Evolutionary conservation across 352 stramenopile genomes (phyloP).

Genomic region (Phytophthora cryptogea): DNA sequence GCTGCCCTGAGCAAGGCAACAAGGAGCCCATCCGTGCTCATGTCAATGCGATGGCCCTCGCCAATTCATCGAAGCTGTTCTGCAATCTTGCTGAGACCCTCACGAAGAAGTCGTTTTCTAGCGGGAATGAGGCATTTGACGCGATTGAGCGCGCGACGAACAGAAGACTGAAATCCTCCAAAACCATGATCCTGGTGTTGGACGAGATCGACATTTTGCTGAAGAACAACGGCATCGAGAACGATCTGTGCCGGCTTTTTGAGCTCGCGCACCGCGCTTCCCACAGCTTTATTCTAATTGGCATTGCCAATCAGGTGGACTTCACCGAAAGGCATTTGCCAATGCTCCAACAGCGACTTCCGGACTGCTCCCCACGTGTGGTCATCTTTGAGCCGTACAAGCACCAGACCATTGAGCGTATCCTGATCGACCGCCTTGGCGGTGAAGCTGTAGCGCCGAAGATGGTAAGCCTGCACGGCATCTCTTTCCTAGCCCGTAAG

Average conservation of each 20-base stretch:
- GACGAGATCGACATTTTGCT: constrained; percentile 84
- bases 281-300: constrained; percentile 76
- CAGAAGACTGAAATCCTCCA: constrained; percentile 46
- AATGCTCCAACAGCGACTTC: constrained; percentile 56
- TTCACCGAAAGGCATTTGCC: constrained; percentile 82
- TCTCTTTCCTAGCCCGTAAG: constrained; percentile 83
- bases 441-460: constrained; percentile 43
- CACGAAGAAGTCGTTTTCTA: constrained; percentile 48
- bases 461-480: constrained; percentile 69
- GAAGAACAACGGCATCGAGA: constrained; percentile 69
- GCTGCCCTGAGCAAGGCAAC: constrained; percentile 23
- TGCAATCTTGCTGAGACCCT: constrained; percentile 60
- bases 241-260: constrained; percentile 76
- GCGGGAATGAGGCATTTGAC: constrained; percentile 62
- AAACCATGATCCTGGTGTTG: constrained; percentile 75
- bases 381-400: constrained; percentile 85
- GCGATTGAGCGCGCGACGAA: constrained; percentile 62
- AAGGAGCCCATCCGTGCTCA: constrained; percentile 57
- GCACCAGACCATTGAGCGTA: constrained; percentile 78
- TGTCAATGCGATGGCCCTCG: constrained; percentile 78
- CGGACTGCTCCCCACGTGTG: constrained; percentile 56
- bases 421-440: constrained; percentile 71
- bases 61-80: constrained; percentile 51
- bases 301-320: constrained; percentile 86
- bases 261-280: constrained; percentile 65